Evolutionary conservation across 2,329 filamentous ascomycete genomes (phyloP).

Genomic region (Cercospora berteroae): DNA sequence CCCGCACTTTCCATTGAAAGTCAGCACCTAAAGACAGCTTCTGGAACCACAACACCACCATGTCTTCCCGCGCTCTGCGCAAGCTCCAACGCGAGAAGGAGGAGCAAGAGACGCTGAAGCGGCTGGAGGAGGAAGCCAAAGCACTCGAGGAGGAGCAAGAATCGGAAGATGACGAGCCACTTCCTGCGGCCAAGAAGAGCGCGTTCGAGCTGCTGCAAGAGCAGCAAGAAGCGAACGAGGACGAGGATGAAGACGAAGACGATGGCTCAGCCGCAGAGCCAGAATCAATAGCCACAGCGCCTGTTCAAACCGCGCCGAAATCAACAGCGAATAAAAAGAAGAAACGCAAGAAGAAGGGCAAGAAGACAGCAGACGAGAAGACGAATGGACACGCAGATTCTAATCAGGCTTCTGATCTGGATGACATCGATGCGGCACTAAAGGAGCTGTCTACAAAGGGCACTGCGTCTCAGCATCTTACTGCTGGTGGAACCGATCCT

Average conservation of each 20-base stretch:
- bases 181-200: slow-evolving; percentile 39
- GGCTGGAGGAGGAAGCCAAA: slow-evolving; percentile 34
- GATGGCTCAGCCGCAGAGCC: slow-evolving; percentile 21
- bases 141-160: slow-evolving; percentile 38
- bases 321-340: slow-evolving; percentile 50
- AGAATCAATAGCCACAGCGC: slow-evolving; percentile 33
- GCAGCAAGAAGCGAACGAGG: slow-evolving; percentile 40
- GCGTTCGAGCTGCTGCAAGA: slow-evolving; percentile 49
- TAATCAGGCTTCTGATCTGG: slow-evolving; percentile 40
- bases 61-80: slow-evolving; percentile 66
- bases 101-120: slow-evolving; percentile 51
- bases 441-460: slow-evolving; percentile 52
- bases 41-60: slow-evolving; percentile 34
- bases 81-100: slow-evolving; percentile 63
- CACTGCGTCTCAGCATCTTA: slow-evolving; percentile 23
- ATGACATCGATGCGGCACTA: slow-evolving; percentile 67
- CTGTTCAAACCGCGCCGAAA: slow-evolving; percentile 18
- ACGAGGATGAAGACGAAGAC: slow-evolving; percentile 37
- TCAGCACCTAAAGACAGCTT: background rate
- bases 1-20: background rate
- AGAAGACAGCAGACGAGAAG: slow-evolving; percentile 29
- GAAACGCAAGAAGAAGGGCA: slow-evolving; percentile 63
- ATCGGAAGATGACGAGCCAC: slow-evolving; percentile 40
- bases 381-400: slow-evolving; percentile 15
- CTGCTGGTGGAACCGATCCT: slow-evolving; percentile 34